A percentile compares a stretch with the other conserved stretches of the same genome.
These are phyloP conservation scores for Melaleuca alternifolia DNA, from an alignment of 345 rosid species.

Conservation along the genomic window DNA sequence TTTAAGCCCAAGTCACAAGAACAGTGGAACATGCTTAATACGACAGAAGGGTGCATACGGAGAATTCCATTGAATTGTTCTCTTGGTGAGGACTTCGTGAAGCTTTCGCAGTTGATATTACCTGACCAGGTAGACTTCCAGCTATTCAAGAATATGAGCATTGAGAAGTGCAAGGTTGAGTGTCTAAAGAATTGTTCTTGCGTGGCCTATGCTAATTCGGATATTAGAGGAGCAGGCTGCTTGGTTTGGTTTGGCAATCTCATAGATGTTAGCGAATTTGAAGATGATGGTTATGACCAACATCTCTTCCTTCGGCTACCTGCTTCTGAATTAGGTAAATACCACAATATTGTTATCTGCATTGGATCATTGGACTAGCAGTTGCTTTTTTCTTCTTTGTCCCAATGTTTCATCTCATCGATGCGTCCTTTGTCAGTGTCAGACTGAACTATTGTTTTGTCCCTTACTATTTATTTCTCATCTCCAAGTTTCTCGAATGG, in stretches of 20 bases:
- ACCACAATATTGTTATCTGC: neutral
- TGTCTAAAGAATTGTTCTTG: constrained; percentile 27
- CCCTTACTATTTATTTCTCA: neutral
- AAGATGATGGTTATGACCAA: neutral
- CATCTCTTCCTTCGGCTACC: neutral
- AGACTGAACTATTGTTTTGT: too few species aligned
- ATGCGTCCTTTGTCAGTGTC: too few species aligned
- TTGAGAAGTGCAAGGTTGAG: constrained; percentile 3
- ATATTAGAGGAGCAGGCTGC: constrained; percentile 14
- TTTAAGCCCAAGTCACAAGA: constrained; percentile 14
- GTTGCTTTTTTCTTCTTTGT: neutral
- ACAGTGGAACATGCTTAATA: constrained; percentile 17
- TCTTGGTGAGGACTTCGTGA: neutral
- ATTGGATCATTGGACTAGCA: neutral
- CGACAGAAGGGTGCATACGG: constrained; percentile 1
- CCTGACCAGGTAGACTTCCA: constrained; percentile 12
- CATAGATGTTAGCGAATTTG: neutral
- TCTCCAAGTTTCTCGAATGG: neutral
- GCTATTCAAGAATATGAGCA: constrained; percentile 7
- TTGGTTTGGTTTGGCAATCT: constrained; percentile 13
- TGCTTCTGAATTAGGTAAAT: neutral
- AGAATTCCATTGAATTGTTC: neutral
- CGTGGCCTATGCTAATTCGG: constrained; percentile 10
- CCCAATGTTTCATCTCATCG: neutral
- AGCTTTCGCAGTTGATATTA: neutral